These are phyloP conservation scores for Odonthalia washingtoniensis DNA, from an alignment of 31 red algal species.

Conservation along the genomic window DNA sequence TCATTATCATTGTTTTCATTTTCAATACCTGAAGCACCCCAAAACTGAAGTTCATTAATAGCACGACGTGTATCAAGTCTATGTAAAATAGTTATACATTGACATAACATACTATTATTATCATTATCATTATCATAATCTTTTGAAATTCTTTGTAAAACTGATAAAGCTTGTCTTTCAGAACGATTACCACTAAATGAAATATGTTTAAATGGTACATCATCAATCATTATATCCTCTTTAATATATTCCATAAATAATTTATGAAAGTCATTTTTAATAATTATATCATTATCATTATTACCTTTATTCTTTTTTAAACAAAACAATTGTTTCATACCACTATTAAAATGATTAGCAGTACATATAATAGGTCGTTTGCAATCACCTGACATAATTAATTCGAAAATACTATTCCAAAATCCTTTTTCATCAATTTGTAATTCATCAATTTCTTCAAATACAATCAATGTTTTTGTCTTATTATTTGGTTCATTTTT, in stretches of 20 bases:
- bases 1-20: not conserved
- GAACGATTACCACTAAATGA: conserved; percentile 37
- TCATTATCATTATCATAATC: not conserved
- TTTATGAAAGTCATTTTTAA: conserved; percentile 53
- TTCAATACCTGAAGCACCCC: conserved; percentile 42
- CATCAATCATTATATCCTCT: conserved; percentile 22
- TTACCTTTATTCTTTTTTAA: conserved; percentile 32
- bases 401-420: conserved; percentile 67
- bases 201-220: conserved; percentile 52
- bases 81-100: conserved; percentile 41
- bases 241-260: conserved; percentile 41
- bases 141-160: conserved; percentile 36
- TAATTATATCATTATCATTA: too few relatives aligned
- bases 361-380: conserved; percentile 71
- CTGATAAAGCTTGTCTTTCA: conserved; percentile 51
- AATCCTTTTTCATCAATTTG: conserved; percentile 84
- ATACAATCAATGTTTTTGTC: conserved; percentile 71
- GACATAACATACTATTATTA: not conserved
- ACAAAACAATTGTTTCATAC: conserved; percentile 64
- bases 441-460: conserved; percentile 83
- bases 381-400: conserved; percentile 46
- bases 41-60: conserved; percentile 63
- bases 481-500: not conserved
- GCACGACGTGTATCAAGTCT: conserved; percentile 55
- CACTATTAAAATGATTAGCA: conserved; percentile 53